These are phyloP conservation scores for Lichenothelia convexa DNA, from an alignment of 495 filamentous ascomycete species.

Conservation along the genomic window DNA sequence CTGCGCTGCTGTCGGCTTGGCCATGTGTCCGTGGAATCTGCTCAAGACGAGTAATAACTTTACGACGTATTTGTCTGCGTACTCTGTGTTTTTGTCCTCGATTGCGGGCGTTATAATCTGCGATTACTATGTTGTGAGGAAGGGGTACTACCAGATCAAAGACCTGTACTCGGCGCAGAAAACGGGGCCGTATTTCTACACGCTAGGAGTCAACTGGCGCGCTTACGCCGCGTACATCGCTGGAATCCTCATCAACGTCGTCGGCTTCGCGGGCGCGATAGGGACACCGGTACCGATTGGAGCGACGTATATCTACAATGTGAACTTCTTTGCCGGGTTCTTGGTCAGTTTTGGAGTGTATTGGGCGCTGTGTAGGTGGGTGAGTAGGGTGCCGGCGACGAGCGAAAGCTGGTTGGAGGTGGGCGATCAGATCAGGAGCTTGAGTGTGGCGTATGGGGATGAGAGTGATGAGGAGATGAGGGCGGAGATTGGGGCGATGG, in stretches of 20 bases:
- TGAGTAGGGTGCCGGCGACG: conserved; percentile 55
- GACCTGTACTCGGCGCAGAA: conserved; percentile 60
- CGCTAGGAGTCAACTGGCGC: conserved; percentile 59
- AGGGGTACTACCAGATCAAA: conserved; percentile 61
- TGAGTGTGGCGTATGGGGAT: neutral
- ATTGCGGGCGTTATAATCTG: conserved; percentile 79
- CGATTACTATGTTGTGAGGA: conserved; percentile 82
- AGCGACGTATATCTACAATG: conserved; percentile 70
- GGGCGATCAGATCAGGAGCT: conserved; percentile 31
- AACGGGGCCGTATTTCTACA: conserved; percentile 53
- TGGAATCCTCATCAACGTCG: conserved; percentile 82
- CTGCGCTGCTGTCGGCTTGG: conserved; percentile 65
- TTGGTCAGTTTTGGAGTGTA: conserved; percentile 52
- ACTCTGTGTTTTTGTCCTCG: conserved; percentile 87
- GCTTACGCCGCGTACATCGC: conserved; percentile 69
- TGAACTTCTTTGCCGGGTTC: conserved; percentile 82
- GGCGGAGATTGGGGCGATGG: too few relatives aligned
- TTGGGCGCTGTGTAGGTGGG: conserved; percentile 38
- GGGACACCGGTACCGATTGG: conserved; percentile 53
- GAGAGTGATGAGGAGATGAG: too few relatives aligned
- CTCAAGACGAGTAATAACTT: conserved; percentile 67
- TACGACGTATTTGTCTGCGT: conserved; percentile 85
- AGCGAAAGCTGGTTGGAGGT: conserved; percentile 72
- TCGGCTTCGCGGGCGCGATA: conserved; percentile 75
- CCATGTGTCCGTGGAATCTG: conserved; percentile 81